Percentiles rank a stretch among this genome's conserved stretches.
These are phyloP conservation scores for Phytophthora tentaculata DNA, from an alignment of 352 stramenopile genomes.

Conservation along the genomic window DNA sequence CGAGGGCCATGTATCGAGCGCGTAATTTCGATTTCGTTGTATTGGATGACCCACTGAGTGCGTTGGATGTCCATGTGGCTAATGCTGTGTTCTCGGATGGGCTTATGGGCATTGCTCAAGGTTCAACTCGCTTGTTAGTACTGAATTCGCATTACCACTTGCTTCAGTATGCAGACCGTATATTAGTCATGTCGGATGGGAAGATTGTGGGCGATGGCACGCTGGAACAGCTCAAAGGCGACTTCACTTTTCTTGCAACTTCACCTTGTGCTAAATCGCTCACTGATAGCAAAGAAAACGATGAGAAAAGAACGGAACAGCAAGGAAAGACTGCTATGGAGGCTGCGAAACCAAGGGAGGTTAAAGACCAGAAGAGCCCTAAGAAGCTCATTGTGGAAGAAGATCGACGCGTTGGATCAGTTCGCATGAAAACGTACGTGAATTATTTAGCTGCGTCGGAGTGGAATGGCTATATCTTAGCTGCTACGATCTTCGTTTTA, in stretches of 20 bases:
- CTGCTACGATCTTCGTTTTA: conserved; percentile 30
- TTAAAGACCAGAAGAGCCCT: not conserved
- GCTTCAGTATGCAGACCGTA: conserved; percentile 58
- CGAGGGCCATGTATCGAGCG: conserved; percentile 63
- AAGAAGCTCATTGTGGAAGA: conserved; percentile 51
- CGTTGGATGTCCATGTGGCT: conserved; percentile 91
- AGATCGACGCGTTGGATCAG: conserved; percentile 47
- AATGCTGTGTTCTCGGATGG: conserved; percentile 93
- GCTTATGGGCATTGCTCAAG: conserved; percentile 63
- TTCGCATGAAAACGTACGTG: conserved; percentile 50
- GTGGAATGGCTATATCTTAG: conserved; percentile 34
- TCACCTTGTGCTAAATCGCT: not conserved
- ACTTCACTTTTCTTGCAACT: conserved; percentile 35
- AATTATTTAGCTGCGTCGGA: conserved; percentile 53
- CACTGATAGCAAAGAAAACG: not conserved
- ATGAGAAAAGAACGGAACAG: not conserved
- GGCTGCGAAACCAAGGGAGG: not conserved
- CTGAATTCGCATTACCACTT: conserved; percentile 95
- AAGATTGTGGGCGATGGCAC: conserved; percentile 82
- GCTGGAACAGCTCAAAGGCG: conserved; percentile 65
- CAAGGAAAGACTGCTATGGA: not conserved
- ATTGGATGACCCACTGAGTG: conserved; percentile 73
- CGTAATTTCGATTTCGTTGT: conserved; percentile 62
- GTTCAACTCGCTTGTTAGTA: conserved; percentile 89
- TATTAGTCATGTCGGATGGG: conserved; percentile 82